A percentile compares a stretch with the other conserved stretches of the same genome.
Conservation (phyloP, 2,329 filamentous ascomycete species). For the Fusarium stilboides region DNA sequence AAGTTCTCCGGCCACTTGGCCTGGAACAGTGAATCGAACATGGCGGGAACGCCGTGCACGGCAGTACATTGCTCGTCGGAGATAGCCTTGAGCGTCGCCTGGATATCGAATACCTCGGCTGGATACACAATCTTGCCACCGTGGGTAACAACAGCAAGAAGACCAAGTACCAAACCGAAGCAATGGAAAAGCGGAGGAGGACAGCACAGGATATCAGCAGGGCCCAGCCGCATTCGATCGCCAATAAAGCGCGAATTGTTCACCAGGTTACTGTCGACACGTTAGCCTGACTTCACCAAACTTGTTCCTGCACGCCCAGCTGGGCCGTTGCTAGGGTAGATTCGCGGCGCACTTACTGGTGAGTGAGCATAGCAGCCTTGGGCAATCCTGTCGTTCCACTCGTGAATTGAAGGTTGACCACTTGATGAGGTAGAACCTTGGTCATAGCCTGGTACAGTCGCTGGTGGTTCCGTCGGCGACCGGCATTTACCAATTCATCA, state of each 20-base stretch:
- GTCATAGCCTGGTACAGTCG: constrained; percentile 67
- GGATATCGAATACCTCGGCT: constrained; percentile 79
- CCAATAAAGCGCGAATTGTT: constrained; percentile 81
- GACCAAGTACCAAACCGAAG: constrained; percentile 84
- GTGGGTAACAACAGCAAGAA: constrained; percentile 80
- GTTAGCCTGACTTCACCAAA: constrained; percentile 18
- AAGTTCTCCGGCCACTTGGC: constrained; percentile 60
- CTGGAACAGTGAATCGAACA: constrained; percentile 80
- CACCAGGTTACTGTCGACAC: constrained; percentile 65
- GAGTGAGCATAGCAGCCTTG: constrained; percentile 82
- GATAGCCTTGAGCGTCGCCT: constrained; percentile 76
- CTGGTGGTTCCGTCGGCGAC: constrained; percentile 64
- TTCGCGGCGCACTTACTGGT: constrained; percentile 66
- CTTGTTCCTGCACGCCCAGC: not conserved
- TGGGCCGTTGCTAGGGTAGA: not conserved
- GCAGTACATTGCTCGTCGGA: constrained; percentile 79
- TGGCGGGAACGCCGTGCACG: constrained; percentile 85
- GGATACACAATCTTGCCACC: constrained; percentile 84
- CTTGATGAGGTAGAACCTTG: constrained; percentile 74
- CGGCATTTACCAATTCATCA: constrained; percentile 68
- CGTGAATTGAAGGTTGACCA: constrained; percentile 83
- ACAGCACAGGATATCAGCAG: constrained; percentile 81
- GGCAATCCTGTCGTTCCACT: constrained; percentile 81
- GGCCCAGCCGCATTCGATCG: constrained; percentile 79
- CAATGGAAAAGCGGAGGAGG: constrained; percentile 89